Base-by-base conservation (phyloP, 352 stramenopile species). In the Pythium inflatum region DNA sequence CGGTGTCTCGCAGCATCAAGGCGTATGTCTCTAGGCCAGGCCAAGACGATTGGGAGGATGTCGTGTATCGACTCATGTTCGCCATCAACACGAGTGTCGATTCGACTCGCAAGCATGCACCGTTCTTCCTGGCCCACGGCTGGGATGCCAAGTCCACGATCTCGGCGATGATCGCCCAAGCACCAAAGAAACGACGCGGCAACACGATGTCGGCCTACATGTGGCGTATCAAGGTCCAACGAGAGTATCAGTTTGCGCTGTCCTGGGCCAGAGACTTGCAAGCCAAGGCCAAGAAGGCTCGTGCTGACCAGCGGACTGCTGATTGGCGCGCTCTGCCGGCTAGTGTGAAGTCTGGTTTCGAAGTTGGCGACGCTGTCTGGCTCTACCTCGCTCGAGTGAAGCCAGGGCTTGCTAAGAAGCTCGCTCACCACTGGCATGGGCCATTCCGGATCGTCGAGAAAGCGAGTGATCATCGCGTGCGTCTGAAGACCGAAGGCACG, bases 71-170 rank as follows among this genome's bases (percentile, higher is more conserved):
- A 20, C 61, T 74, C 8, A 70, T 62, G 54, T 66, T 74, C 9
- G 61, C 68, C 0, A 12, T 74, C 13, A 74, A 70, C 33, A 74
- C 68, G 12, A 55, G 22, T 1, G 27, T 41, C 38, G 61, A 74
- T 28, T 25, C 55, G 22, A 62, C 55, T 20, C 43, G 54, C 3
- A 40, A 51, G 20, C 53, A 66, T 1, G 65, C 54, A 1, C 60
- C 68, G 27, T 74, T 74, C 24, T 74, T 66, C 33, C 25, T 74
- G 22, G n/a, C 66, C 14, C 68, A 74, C 24, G 61, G 68, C 1
- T 74, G 60, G 61, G 68, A 63, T 34, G 68, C 54, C 5, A 62
- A 61, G 25, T 41, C 51, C 3, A 68, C 67, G 4, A 22, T 74
- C 22, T 43, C 59, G 14, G 67, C 58, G 1, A 74, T 68, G 67